phyloP scores from a whole-genome alignment of 2,329 filamentous ascomycete genomes.

The Colletotrichum sp. region DNA sequence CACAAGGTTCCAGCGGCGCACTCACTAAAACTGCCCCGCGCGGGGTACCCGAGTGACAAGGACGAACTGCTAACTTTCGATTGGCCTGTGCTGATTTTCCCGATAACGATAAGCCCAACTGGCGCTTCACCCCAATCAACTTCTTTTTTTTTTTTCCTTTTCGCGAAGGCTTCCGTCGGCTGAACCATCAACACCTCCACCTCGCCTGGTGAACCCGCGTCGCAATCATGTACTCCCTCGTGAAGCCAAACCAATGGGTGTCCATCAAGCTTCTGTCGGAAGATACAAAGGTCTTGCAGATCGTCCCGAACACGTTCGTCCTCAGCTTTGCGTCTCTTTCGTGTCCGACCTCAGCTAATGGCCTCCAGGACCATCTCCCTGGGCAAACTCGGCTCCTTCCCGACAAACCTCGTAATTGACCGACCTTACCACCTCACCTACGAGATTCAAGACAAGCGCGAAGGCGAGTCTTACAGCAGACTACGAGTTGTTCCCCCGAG shows the following conservation, averaged over 20 bases:
- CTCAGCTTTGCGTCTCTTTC: background rate
- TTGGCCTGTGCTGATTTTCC: background rate
- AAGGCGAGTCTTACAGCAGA: conserved; percentile 67
- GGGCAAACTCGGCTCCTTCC: conserved; percentile 92
- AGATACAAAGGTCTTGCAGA: conserved; percentile 60
- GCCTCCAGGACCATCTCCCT: conserved; percentile 76
- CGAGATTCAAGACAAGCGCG: conserved; percentile 77
- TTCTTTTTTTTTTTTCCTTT: background rate
- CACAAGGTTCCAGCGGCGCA: background rate
- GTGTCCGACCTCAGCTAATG: background rate
- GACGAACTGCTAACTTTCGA: background rate
- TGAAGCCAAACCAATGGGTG: conserved; percentile 66
- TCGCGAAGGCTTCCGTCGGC: background rate
- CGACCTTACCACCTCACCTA: conserved; percentile 92
- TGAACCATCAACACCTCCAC: background rate
- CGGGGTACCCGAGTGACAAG: conserved; percentile 5
- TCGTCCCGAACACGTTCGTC: conserved; percentile 63
- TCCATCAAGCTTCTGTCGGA: conserved; percentile 65
- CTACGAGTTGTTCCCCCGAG: conserved; percentile 80
- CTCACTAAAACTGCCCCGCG: conserved; percentile 15
- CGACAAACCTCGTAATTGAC: conserved; percentile 87
- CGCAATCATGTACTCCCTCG: conserved; percentile 43
- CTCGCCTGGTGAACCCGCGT: background rate
- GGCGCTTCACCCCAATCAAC: background rate
- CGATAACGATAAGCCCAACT: conserved; percentile 15